Percentiles rank a stretch among this genome's conserved stretches.
These are phyloP conservation scores for Melampsora americana DNA, from an alignment of 1,284 basidiomycete genomes.

Conservation along the genomic window DNA sequence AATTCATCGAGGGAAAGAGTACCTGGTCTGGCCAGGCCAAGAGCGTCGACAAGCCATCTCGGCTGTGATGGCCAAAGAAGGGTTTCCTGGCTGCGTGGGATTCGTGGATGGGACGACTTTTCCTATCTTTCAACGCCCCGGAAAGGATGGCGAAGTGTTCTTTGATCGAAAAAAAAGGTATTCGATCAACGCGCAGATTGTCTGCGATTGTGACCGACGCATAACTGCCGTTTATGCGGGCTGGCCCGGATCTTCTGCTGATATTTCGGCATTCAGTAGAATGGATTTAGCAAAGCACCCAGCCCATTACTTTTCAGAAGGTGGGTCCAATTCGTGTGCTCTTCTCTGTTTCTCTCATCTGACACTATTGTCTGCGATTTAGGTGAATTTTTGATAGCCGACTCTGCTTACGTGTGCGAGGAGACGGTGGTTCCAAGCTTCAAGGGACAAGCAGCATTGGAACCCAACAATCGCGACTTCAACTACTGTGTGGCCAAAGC, in stretches of 20 bases:
- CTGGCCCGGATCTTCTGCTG: conserved; percentile 8
- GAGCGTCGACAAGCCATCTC: neutral
- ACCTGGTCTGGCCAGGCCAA: neutral
- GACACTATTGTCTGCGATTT: neutral
- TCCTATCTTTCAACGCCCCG: neutral
- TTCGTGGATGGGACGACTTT: conserved; percentile 18
- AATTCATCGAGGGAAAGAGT: neutral
- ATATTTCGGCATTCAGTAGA: neutral
- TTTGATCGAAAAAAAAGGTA: neutral
- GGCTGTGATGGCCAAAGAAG: neutral
- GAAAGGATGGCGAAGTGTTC: neutral
- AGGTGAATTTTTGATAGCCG: neutral
- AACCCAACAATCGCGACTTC: neutral
- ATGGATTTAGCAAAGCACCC: too few species aligned
- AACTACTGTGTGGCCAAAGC: conserved; percentile 19
- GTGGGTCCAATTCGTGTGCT: too few species aligned
- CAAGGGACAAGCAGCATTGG: conserved; percentile 2
- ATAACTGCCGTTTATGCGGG: conserved; percentile 1
- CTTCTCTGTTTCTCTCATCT: too few species aligned
- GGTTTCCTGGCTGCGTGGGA: too few species aligned
- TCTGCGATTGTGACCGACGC: conserved; percentile 8
- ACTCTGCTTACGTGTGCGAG: neutral
- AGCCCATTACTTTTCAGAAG: too few species aligned
- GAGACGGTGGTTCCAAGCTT: neutral
- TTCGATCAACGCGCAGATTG: conserved; percentile 7